Percentiles rank a stretch among this genome's conserved stretches.
Conservation (phyloP, 495 filamentous ascomycete species). For the Penicillium mononematosum region DNA sequence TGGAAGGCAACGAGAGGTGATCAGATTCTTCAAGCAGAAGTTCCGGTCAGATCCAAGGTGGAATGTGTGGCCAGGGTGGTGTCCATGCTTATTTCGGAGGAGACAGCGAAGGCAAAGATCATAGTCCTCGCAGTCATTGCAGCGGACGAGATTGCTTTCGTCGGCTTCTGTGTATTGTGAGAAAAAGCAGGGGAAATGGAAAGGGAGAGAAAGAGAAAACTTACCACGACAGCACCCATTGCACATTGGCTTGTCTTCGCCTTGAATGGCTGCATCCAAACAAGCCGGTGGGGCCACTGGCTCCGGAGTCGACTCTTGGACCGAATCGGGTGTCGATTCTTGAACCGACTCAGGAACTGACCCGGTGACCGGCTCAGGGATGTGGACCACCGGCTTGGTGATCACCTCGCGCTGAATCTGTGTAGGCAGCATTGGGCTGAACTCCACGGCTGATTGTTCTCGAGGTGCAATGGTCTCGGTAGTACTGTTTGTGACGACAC, state of each 20-base stretch:
- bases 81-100: slow-evolving; percentile 73
- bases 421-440: slow-evolving; percentile 19
- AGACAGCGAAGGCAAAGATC: slow-evolving; percentile 89
- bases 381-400: slow-evolving; percentile 21
- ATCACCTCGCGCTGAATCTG: slow-evolving; percentile 13
- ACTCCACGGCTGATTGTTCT: neutral
- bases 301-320: slow-evolving; percentile 18
- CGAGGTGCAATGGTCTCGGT: slow-evolving; percentile 77
- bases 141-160: slow-evolving; percentile 80
- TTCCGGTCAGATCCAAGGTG: slow-evolving; percentile 38
- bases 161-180: slow-evolving; percentile 56
- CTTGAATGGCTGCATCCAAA: slow-evolving; percentile 15
- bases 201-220: slow-evolving; percentile 18
- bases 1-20: slow-evolving; percentile 64
- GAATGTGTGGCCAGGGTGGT: slow-evolving; percentile 89
- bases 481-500: slow-evolving; percentile 76
- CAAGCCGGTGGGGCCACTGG: slow-evolving; percentile 2
- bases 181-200: neutral
- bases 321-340: slow-evolving; percentile 8
- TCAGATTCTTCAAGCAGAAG: slow-evolving; percentile 41
- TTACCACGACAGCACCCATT: slow-evolving; percentile 84
- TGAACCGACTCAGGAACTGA: slow-evolving; percentile 16
- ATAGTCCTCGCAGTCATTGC: slow-evolving; percentile 80
- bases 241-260: slow-evolving; percentile 70
- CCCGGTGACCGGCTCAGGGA: slow-evolving; percentile 20